A percentile compares a stretch with the other conserved stretches of the same genome.
These are phyloP conservation scores for Moesziomyces parantarcticus DNA, from an alignment of 1,284 basidiomycete genomes.

Conservation along the genomic window DNA sequence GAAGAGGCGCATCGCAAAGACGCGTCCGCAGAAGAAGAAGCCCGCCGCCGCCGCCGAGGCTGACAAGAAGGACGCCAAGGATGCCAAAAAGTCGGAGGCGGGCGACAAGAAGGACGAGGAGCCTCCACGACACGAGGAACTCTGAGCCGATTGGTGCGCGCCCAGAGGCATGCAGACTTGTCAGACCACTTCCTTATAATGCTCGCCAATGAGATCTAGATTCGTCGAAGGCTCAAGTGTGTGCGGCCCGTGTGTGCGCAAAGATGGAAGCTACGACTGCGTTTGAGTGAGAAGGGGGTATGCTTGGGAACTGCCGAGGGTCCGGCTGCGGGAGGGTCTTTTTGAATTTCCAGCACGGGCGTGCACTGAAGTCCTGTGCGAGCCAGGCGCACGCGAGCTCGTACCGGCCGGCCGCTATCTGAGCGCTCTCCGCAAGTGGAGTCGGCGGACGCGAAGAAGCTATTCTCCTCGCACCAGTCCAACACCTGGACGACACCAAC, in stretches of 20 bases:
- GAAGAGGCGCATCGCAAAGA: conserved; percentile 63
- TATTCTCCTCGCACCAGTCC: too few relatives aligned
- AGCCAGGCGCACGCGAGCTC: too few relatives aligned
- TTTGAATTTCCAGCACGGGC: too few relatives aligned
- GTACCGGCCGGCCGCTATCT: too few relatives aligned
- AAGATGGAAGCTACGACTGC: background rate
- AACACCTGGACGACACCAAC: too few relatives aligned
- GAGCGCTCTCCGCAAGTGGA: background rate
- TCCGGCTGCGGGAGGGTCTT: too few relatives aligned
- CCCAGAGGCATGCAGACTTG: too few relatives aligned
- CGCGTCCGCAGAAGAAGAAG: conserved; percentile 50
- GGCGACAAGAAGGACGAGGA: conserved; percentile 23
- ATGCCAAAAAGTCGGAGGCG: conserved; percentile 5
- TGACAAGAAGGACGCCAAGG: conserved; percentile 9
- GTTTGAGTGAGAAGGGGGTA: too few relatives aligned
- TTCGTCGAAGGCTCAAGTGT: background rate
- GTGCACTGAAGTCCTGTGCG: too few relatives aligned
- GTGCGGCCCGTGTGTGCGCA: background rate
- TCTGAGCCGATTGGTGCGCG: too few relatives aligned
- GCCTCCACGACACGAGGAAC: conserved; percentile 37
- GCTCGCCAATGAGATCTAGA: background rate
- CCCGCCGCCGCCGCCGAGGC: conserved; percentile 6
- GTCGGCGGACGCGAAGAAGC: background rate
- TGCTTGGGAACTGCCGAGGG: too few relatives aligned
- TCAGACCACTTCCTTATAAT: too few relatives aligned